A percentile compares a stretch with the other conserved stretches of the same genome.
phyloP scores from a whole-genome alignment of 805 yeast species.

The Ogataea degrootiae region DNA sequence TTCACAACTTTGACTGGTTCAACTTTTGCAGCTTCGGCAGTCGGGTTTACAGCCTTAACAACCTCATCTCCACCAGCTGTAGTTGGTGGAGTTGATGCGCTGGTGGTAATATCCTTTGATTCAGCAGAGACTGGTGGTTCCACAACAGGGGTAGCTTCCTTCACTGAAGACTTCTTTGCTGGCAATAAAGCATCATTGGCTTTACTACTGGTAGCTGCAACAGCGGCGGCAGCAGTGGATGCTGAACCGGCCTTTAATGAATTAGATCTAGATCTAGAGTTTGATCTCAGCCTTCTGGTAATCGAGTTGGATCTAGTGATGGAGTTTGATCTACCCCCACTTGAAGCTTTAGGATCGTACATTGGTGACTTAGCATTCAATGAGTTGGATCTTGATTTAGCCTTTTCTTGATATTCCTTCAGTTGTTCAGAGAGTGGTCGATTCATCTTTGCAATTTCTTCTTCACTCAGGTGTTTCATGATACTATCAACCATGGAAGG shows the following conservation, averaged over 20 bases:
- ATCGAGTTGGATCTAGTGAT: constrained; percentile 3
- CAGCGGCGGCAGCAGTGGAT: constrained; percentile 30
- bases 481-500: constrained; percentile 31
- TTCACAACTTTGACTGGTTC: constrained; percentile 2
- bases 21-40: constrained; percentile 7
- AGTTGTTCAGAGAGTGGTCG: constrained; percentile 24
- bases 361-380: constrained; percentile 41
- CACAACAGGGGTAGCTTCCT: constrained; percentile 11
- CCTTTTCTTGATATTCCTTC: constrained; percentile 19
- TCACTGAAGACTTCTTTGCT: neutral
- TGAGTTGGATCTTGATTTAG: constrained; percentile 37
- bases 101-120: constrained; percentile 1
- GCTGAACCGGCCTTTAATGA: constrained; percentile 26
- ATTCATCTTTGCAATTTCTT: constrained; percentile 25
- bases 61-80: constrained; percentile 2
- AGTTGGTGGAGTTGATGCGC: constrained; percentile 3
- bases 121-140: constrained; percentile 6
- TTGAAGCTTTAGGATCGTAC: constrained; percentile 21
- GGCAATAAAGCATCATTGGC: constrained; percentile 12
- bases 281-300: too few relatives aligned
- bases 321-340: constrained; percentile 15
- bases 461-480: constrained; percentile 23
- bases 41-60: neutral
- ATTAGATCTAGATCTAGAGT: constrained; percentile 19
- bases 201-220: constrained; percentile 3